phyloP scores from a whole-genome alignment of 352 stramenopile genomes.

The Phytophthora foliorum region DNA sequence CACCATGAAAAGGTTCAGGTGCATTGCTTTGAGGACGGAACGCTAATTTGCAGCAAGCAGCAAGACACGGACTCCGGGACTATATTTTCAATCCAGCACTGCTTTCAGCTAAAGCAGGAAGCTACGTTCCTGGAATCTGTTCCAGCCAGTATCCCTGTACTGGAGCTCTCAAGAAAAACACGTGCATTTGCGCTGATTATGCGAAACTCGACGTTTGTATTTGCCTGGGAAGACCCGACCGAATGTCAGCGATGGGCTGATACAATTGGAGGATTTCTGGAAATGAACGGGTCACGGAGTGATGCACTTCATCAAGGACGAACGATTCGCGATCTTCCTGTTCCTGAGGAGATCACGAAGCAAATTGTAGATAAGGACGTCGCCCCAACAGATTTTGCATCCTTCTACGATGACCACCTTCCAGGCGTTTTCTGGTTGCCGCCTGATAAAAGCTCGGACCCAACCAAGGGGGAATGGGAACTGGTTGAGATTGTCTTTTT shows the following conservation, averaged over 20 bases:
- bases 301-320: constrained; percentile 36
- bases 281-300: constrained; percentile 44
- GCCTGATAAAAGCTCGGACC: constrained; percentile 7
- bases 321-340: constrained; percentile 29
- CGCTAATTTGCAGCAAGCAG: constrained; percentile 40
- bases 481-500: constrained; percentile 55
- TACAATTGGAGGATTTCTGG: constrained; percentile 40
- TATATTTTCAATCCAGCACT: constrained; percentile 31
- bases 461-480: constrained; percentile 33
- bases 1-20: constrained; percentile 26
- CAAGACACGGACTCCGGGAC: constrained; percentile 4
- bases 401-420: constrained; percentile 60
- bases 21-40: constrained; percentile 52
- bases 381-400: constrained; percentile 38
- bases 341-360: constrained; percentile 35
- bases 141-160: constrained; percentile 34
- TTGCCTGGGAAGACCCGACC: constrained; percentile 30
- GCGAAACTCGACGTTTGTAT: constrained; percentile 22
- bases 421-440: constrained; percentile 59
- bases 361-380: constrained; percentile 19
- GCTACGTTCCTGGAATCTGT: constrained; percentile 51
- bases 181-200: constrained; percentile 42
- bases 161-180: constrained; percentile 9
- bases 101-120: constrained; percentile 51
- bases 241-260: constrained; percentile 44